A percentile compares a stretch with the other conserved stretches of the same genome.
Conservation (phyloP, 2,329 filamentous ascomycete genomes). For the Fusarium protoensiforme region DNA sequence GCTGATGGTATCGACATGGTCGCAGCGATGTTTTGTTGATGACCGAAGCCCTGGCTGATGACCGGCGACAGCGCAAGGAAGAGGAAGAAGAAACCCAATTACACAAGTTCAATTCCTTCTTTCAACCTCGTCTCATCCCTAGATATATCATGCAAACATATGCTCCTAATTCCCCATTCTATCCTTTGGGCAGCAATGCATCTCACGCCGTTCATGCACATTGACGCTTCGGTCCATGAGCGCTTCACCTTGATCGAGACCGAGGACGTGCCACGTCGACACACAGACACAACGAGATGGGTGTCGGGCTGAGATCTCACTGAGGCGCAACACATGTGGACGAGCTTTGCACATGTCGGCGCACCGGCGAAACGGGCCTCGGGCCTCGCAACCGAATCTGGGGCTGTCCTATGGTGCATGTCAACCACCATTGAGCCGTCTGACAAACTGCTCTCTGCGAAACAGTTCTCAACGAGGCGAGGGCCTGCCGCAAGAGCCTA, state of each 20-base stretch:
- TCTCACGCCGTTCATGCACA: neutral
- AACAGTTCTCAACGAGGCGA: neutral
- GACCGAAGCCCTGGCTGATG: neutral
- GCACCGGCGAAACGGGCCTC: neutral
- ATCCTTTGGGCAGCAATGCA: conserved; percentile 34
- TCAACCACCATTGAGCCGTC: neutral
- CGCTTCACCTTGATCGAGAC: conserved; percentile 12
- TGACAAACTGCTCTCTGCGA: neutral
- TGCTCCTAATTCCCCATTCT: neutral
- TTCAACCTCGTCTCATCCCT: neutral
- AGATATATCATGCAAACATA: conserved; percentile 17
- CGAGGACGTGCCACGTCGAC: conserved; percentile 22
- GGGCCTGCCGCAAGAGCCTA: neutral
- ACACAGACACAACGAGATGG: neutral
- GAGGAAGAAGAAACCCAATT: conserved; percentile 3
- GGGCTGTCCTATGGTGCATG: conserved; percentile 9
- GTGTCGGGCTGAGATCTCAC: neutral
- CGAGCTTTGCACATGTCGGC: neutral
- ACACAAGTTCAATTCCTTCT: neutral
- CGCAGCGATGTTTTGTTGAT: neutral
- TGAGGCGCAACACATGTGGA: neutral
- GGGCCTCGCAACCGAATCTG: neutral
- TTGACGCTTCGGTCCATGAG: neutral
- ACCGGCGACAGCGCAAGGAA: neutral
- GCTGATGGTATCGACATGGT: neutral